Evolutionary conservation across 345 rosid genomes (phyloP).

Genomic region (Citrus cavaleriei): DNA sequence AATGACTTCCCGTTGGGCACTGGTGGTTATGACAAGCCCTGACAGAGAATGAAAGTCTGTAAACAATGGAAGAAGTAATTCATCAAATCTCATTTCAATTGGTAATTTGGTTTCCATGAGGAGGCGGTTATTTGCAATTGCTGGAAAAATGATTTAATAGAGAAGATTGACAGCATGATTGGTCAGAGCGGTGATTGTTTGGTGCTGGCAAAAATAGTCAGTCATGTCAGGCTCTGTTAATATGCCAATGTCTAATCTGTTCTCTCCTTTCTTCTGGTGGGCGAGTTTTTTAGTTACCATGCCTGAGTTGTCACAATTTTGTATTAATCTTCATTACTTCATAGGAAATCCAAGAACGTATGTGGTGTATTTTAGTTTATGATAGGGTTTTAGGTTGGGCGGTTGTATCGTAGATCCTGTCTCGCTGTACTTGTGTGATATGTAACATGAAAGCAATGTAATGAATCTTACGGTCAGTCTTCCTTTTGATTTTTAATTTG

Average conservation of each 20-base stretch:
- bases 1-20: slow-evolving; percentile 61
- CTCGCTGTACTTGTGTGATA: slow-evolving; percentile 8
- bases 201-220: slow-evolving; percentile 5
- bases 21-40: slow-evolving; percentile 62
- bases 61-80: slow-evolving; percentile 47
- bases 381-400: slow-evolving; percentile 15
- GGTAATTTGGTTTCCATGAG: background rate
- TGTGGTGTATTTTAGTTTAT: slow-evolving; percentile 26
- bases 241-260: background rate
- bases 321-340: slow-evolving; percentile 11
- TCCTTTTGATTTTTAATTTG: background rate
- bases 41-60: slow-evolving; percentile 46
- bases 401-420: slow-evolving; percentile 5
- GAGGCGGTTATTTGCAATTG: background rate
- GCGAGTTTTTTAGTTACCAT: background rate
- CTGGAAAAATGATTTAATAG: slow-evolving; percentile 16
- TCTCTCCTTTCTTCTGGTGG: background rate
- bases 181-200: background rate
- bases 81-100: background rate
- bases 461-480: background rate
- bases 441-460: slow-evolving; percentile 26
- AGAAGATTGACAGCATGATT: background rate
- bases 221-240: background rate
- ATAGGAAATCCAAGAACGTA: slow-evolving; percentile 15
- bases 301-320: slow-evolving; percentile 34